These are phyloP conservation scores for Ustilago tritici DNA, from an alignment of 1,284 basidiomycete species.

Conservation along the genomic window DNA sequence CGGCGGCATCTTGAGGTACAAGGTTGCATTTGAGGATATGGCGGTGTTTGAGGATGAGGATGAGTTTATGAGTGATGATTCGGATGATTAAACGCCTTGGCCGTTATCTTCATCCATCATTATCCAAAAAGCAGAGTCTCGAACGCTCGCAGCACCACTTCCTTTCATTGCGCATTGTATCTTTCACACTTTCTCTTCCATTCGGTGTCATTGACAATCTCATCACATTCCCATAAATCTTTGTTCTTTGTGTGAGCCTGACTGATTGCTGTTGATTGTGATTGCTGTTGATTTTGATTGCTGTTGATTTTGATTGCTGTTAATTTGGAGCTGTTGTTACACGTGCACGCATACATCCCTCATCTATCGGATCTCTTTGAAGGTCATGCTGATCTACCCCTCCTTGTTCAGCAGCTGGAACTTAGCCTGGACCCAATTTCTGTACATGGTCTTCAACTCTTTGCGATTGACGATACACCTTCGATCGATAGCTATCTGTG, in stretches of 20 bases:
- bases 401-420: conserved; percentile 33
- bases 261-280: neutral
- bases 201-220: conserved; percentile 9
- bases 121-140: conserved; percentile 7
- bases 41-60: conserved; percentile 67
- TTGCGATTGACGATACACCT: conserved; percentile 67
- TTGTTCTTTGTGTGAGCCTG: neutral
- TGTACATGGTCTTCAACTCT: conserved; percentile 67
- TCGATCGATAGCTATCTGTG: conserved; percentile 66
- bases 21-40: conserved; percentile 68
- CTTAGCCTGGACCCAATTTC: conserved; percentile 67
- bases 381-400: neutral
- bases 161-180: conserved; percentile 5
- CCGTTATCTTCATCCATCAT: neutral
- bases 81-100: conserved; percentile 50
- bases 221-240: neutral
- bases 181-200: neutral
- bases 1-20: conserved; percentile 83
- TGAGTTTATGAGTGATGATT: conserved; percentile 68
- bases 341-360: too few relatives aligned
- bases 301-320: neutral
- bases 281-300: neutral
- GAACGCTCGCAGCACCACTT: neutral
- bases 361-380: too few relatives aligned
- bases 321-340: too few relatives aligned